These are phyloP conservation scores for Ettlia oleoabundans DNA, from an alignment of 139 green algal genomes.

Conservation along the genomic window DNA sequence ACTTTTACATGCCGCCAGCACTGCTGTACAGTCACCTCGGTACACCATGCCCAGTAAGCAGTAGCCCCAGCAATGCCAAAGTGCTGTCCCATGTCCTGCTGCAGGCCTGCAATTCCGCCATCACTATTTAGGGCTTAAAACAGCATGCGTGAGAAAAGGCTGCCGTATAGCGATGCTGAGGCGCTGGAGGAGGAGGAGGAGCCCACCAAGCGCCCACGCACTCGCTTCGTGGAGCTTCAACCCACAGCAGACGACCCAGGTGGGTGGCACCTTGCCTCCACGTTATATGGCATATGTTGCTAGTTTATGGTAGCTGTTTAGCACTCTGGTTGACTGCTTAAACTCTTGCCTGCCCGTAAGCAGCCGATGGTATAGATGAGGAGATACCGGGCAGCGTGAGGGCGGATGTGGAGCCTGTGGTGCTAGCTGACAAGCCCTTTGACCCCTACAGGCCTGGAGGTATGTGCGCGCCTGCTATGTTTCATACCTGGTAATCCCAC, in stretches of 20 bases:
- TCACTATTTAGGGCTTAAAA: no score
- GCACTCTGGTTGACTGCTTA: no score
- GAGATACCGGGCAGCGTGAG: constrained; percentile 7
- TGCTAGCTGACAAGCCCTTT: constrained; percentile 7
- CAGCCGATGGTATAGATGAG: constrained; percentile 21
- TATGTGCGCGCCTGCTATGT: not conserved
- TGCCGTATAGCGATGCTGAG: not conserved
- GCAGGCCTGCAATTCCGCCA: no score
- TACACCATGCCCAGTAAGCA: no score
- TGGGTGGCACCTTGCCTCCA: not conserved
- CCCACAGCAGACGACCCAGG: constrained; percentile 2
- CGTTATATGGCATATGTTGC: not conserved
- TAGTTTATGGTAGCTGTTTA: not conserved
- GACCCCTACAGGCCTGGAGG: not conserved
- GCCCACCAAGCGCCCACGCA: constrained; percentile 7
- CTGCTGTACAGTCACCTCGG: no score
- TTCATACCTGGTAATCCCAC: no score
- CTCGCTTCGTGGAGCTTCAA: constrained; percentile 18
- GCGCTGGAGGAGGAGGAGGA: constrained; percentile 1
- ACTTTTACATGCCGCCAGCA: no score
- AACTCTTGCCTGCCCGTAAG: no score
- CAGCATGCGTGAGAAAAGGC: constrained; percentile 21
- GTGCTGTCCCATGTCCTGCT: no score
- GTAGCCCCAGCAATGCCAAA: no score
- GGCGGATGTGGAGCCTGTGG: constrained; percentile 13